phyloP scores from a whole-genome alignment of 371 early-diverging fungal species.

The Mortierella sp. region DNA sequence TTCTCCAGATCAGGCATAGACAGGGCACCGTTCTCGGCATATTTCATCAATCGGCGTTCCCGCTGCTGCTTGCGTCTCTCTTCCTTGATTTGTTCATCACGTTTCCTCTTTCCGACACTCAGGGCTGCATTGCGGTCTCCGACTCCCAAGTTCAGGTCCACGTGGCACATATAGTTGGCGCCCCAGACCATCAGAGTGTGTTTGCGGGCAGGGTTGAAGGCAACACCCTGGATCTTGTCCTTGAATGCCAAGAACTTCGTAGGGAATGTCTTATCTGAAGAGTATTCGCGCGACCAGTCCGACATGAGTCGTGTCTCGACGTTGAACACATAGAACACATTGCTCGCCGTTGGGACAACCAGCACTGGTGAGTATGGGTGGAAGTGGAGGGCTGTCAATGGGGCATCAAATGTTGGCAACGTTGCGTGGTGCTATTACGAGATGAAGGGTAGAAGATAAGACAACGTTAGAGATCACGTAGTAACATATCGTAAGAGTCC shows the following conservation, averaged over 20 bases:
- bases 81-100: conserved; percentile 61
- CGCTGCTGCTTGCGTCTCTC: conserved; percentile 54
- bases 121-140: conserved; percentile 61
- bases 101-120: conserved; percentile 71
- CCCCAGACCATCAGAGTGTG: conserved; percentile 80
- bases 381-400: conserved; percentile 84
- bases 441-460: not conserved
- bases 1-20: conserved; percentile 49
- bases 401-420: conserved; percentile 76
- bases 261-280: conserved; percentile 72
- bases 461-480: not conserved
- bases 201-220: conserved; percentile 77
- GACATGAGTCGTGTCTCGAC: conserved; percentile 77
- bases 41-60: conserved; percentile 58
- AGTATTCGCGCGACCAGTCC: conserved; percentile 85
- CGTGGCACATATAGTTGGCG: conserved; percentile 76
- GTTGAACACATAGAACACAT: conserved; percentile 86
- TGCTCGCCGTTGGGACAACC: conserved; percentile 76
- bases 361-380: conserved; percentile 74
- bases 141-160: conserved; percentile 75
- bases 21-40: conserved; percentile 36
- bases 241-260: conserved; percentile 67
- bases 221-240: conserved; percentile 82
- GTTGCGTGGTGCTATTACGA: conserved; percentile 71
- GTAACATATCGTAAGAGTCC: not conserved